Base-by-base conservation (phyloP, 2,329 filamentous ascomycete species). In the Xylariaceae sp. region DNA sequence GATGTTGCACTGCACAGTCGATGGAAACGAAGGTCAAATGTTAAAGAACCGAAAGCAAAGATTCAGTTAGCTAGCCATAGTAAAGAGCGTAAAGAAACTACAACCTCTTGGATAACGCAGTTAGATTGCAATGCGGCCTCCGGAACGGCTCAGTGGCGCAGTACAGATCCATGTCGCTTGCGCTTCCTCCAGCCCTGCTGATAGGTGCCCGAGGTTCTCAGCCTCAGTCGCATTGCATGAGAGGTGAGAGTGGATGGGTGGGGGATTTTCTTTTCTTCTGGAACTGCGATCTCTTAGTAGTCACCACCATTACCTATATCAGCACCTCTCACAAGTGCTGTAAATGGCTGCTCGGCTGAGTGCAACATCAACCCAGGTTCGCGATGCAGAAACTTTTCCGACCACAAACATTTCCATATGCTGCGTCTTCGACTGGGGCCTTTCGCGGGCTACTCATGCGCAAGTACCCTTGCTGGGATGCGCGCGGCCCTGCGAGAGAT, bases 381-480 rank as follows among this genome's bases (percentile, higher is more conserved):
- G 42, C 21, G 21, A 58, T 58, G 35, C 52, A 27, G 29, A 50
- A 45, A 6, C 24, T 52, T 9, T 40, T 50, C 39, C 43, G 48
- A n/a, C 10, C 48, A 13, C 52, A 55, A 26, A 50, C 48, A 7
- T 58, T 41, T 41, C 53, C 48, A 11, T 58, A 56, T 23, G 53
- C 56, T 6, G 27, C 5, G 10, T 47, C 49, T 26, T 58, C 56
- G 21, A 56, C 56, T 6, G 56, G 56, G 9, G 30, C 30, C 2
- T 56, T 50, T 44, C 53, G 49, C 16, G 56, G 53, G 11, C 48
- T 56, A 18, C 26, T 56, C 6, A 40, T 47, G 13, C 43, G 48
- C 21, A 56, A 58, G 20, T 58, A 58, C 20, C 41, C 33, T 11
- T 58, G 48, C 16, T 58, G 56, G 56, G 48, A 58, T 15, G 56